Percentiles rank a stretch among this genome's conserved stretches.
phyloP scores from a whole-genome alignment of 495 filamentous ascomycete species.

The Lasiosphaeriaceae sp. region DNA sequence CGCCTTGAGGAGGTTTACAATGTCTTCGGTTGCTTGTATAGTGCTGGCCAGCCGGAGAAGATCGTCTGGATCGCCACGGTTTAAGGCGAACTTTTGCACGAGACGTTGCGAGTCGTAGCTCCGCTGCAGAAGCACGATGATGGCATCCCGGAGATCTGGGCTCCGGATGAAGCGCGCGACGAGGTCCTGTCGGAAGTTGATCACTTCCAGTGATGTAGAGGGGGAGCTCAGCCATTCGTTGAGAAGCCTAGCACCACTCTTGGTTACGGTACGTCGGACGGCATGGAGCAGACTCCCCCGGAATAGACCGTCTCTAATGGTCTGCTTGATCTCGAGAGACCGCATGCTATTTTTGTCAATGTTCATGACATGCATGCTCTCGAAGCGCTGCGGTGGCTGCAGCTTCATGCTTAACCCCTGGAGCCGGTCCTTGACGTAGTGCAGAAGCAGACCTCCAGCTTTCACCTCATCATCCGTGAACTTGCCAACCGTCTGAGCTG shows the following conservation, averaged over 20 bases:
- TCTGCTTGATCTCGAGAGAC: conserved; percentile 82
- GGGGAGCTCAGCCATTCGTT: conserved; percentile 81
- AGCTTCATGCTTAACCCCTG: conserved; percentile 78
- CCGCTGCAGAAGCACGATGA: conserved; percentile 63
- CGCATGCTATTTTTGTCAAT: conserved; percentile 91
- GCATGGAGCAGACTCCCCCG: conserved; percentile 86
- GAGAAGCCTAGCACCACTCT: conserved; percentile 80
- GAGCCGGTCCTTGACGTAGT: conserved; percentile 76
- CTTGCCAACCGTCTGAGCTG: conserved; percentile 34
- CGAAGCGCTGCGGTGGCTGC: conserved; percentile 72
- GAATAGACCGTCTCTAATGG: conserved; percentile 66
- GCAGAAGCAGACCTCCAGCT: conserved; percentile 71
- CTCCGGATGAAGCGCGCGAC: conserved; percentile 68
- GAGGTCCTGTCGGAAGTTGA: conserved; percentile 77
- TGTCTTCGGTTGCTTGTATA: conserved; percentile 70
- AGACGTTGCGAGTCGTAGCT: conserved; percentile 85
- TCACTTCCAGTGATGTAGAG: conserved; percentile 74
- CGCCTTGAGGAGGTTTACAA: conserved; percentile 45
- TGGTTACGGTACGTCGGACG: conserved; percentile 83
- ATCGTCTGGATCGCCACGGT: conserved; percentile 91
- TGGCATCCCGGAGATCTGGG: conserved; percentile 59
- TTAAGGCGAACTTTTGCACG: conserved; percentile 88
- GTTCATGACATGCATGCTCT: conserved; percentile 70
- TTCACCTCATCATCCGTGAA: conserved; percentile 53
- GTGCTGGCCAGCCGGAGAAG: conserved; percentile 77